phyloP scores from a whole-genome alignment of 2,329 filamentous ascomycete species.

The Phaeosphaeriaceae sp. region DNA sequence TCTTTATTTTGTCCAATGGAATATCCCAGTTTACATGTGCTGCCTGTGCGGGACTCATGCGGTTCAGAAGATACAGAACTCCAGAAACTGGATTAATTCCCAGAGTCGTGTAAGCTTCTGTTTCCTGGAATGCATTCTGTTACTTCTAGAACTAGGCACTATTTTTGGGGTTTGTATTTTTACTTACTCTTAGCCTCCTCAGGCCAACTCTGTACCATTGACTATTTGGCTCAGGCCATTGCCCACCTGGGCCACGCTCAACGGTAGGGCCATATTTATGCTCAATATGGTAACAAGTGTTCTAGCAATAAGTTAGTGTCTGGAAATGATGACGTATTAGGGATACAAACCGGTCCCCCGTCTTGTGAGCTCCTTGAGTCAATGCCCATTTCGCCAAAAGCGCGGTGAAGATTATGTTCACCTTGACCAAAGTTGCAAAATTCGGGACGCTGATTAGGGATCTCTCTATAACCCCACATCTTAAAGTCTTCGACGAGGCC shows the following conservation, averaged over 20 bases:
- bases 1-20: not conserved
- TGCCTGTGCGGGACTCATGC: not conserved
- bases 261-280: not conserved
- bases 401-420: not conserved
- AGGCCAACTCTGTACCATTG: not conserved
- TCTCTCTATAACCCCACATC: constrained; percentile 1
- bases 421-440: constrained; percentile 1
- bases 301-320: too few species aligned
- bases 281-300: not conserved
- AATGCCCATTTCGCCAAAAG: not conserved
- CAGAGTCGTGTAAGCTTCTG: not conserved
- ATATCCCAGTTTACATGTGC: constrained; percentile 1
- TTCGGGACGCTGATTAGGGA: not conserved
- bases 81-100: not conserved
- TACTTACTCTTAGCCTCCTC: not conserved
- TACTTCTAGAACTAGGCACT: too few species aligned
- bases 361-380: not conserved
- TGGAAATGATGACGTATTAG: too few species aligned
- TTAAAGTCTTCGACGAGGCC: not conserved
- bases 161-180: too few species aligned
- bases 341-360: too few species aligned
- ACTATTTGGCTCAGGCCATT: not conserved
- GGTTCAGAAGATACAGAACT: not conserved
- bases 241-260: not conserved
- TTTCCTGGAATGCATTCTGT: not conserved